Evolutionary conservation across 805 yeast species (phyloP).

Genomic region (Candida easanensis): DNA sequence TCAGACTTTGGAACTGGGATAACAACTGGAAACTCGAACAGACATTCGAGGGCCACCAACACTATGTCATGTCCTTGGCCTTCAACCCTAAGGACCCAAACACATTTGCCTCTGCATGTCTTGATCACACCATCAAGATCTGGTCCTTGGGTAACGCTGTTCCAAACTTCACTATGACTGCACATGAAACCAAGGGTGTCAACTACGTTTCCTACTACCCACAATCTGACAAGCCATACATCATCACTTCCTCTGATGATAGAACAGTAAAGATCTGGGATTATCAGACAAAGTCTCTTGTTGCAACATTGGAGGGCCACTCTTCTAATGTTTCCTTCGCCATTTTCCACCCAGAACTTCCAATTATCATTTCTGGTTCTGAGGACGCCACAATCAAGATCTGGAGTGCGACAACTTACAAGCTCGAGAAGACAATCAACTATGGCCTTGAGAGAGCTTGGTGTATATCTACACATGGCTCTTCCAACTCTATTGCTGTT

Average conservation of each 20-base stretch:
- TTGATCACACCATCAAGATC: slow-evolving; percentile 93
- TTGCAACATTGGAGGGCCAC: slow-evolving; percentile 93
- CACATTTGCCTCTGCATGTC: slow-evolving; percentile 95
- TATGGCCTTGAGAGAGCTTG: slow-evolving; percentile 94
- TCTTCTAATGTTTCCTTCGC: slow-evolving; percentile 94
- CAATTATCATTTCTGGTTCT: slow-evolving; percentile 90
- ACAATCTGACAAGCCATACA: slow-evolving; percentile 93
- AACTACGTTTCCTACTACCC: slow-evolving; percentile 97
- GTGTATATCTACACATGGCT: slow-evolving; percentile 79
- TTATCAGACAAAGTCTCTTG: slow-evolving; percentile 94
- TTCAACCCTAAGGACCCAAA: slow-evolving; percentile 97
- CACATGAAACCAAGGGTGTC: slow-evolving; percentile 92
- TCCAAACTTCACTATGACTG: slow-evolving; percentile 88
- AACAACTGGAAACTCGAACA: slow-evolving; percentile 87
- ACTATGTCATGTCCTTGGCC: slow-evolving; percentile 90
- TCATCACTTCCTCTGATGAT: slow-evolving; percentile 90
- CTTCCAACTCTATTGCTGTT: slow-evolving; percentile 75
- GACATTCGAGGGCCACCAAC: slow-evolving; percentile 92
- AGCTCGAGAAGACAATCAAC: slow-evolving; percentile 86
- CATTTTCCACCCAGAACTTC: slow-evolving; percentile 95
- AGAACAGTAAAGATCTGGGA: slow-evolving; percentile 90
- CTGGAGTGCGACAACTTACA: slow-evolving; percentile 94
- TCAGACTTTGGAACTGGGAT: slow-evolving; percentile 98
- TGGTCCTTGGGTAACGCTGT: slow-evolving; percentile 89
- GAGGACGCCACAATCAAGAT: slow-evolving; percentile 93